Conservation (phyloP, 1,284 basidiomycete genomes). For the Cutaneotrichosporon sp. region DNA sequence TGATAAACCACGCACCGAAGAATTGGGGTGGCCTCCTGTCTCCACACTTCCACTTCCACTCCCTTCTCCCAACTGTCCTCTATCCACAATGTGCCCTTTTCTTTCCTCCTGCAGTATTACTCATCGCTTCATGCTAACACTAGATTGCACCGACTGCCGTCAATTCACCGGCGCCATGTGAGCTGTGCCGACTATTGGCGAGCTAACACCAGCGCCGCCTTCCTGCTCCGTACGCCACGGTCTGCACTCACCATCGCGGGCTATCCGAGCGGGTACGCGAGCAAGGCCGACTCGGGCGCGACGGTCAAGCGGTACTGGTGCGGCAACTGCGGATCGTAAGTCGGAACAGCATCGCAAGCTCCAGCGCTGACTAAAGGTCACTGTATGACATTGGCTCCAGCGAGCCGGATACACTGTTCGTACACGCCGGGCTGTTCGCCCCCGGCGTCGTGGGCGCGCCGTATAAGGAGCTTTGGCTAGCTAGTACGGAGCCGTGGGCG, state of each 20-base stretch:
- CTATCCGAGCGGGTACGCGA: neutral
- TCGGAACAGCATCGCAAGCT: no score
- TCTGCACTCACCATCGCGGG: neutral
- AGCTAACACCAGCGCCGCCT: constrained; percentile 1
- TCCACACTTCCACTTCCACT: neutral
- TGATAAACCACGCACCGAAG: no score
- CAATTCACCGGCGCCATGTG: constrained; percentile 6
- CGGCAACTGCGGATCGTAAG: constrained; percentile 4
- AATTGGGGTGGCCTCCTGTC: no score
- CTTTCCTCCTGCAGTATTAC: no score
- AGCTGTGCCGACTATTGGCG: neutral
- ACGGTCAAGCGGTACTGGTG: neutral
- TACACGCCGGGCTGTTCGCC: constrained; percentile 6
- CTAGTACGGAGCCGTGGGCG: constrained; percentile 3
- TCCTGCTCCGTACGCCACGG: neutral
- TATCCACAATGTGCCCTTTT: no score
- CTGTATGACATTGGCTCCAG: neutral
- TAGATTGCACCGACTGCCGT: constrained; percentile 6
- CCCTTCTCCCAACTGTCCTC: neutral
- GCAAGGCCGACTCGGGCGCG: neutral
- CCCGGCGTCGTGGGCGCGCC: constrained; percentile 1
- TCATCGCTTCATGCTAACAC: no score
- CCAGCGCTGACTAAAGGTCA: neutral
- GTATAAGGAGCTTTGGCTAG: neutral
- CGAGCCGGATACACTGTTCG: neutral